Base-by-base conservation (phyloP, 495 filamentous ascomycete genomes). In the Penicillium fimorum region DNA sequence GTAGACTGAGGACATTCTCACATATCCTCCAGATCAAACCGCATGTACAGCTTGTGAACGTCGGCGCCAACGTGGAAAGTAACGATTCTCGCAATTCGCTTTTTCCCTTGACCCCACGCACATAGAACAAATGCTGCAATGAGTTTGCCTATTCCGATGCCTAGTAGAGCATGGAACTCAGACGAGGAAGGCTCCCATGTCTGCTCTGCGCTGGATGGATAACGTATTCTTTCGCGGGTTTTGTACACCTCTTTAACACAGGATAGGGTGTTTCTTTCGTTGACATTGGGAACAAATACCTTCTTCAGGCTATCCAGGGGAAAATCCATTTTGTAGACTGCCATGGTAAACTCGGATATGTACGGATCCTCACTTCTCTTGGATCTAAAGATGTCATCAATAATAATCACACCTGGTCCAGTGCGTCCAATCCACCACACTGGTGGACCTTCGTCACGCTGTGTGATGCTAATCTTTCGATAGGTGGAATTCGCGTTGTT, bases 361-460 rank as follows among this genome's bases (percentile, higher is more conserved):
- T 52, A 32, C 8, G 49, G 49, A 22, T 30, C n/a, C 4, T 43
- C n/a, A 17, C 37, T 32, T 30, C 22, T 42, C 12, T 41, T 52
- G 17, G 50, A 52, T n/a, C 38, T 40, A 15, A 42, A 52, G 9
- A 51, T 29, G 42, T 51, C 37, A n/a, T 51, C 49, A 40, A 51
- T 29, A 11, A 51, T 29, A 18, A 40, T 22, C 37, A 51, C 25
- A 1, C 49, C 49, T 4, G 49, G 49, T 3, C 35, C 49, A 18
- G 24, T 42, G 11, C 37, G 24, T 4, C 49, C 49, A 41, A 48
- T 48, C 27, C 27, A 48, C 46, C 46, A 48, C 5, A 27, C 30
- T 35, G 46, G 46, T 12, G 46, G 65, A 15, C 79, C 74, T 13
- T 84, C 59, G 9, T 86, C 87, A 13, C 70, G 72, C 4, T 69